phyloP scores from a whole-genome alignment of 495 filamentous ascomycete species.

The Penicillium verhagenii region DNA sequence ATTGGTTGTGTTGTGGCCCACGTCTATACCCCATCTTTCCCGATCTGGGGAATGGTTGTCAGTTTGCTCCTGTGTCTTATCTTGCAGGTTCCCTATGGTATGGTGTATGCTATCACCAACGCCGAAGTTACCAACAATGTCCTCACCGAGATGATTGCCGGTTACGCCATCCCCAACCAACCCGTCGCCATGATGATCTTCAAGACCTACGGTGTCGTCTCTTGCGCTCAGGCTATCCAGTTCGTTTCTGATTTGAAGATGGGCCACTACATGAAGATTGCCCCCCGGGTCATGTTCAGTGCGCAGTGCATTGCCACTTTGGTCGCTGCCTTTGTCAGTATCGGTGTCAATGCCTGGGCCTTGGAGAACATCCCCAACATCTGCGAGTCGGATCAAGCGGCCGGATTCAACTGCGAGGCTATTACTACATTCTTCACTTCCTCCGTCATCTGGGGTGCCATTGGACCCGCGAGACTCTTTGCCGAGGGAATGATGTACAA shows the following conservation, averaged over 20 bases:
- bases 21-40: constrained; percentile 61
- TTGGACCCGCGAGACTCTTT: constrained; percentile 36
- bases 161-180: constrained; percentile 68
- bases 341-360: constrained; percentile 49
- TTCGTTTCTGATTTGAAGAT: constrained; percentile 44
- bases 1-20: constrained; percentile 37
- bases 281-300: constrained; percentile 49
- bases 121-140: constrained; percentile 73
- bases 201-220: constrained; percentile 69
- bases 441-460: constrained; percentile 40
- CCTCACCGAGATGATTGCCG: constrained; percentile 72
- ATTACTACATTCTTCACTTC: constrained; percentile 45
- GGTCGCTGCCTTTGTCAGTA: constrained; percentile 48
- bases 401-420: constrained; percentile 48
- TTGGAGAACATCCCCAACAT: constrained; percentile 40
- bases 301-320: constrained; percentile 46
- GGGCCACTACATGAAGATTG: constrained; percentile 56
- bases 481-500: constrained; percentile 29
- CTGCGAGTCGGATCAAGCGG: constrained; percentile 32
- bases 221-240: constrained; percentile 45
- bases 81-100: constrained; percentile 77
- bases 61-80: constrained; percentile 64
- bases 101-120: constrained; percentile 80
- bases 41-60: constrained; percentile 74
- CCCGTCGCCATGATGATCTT: constrained; percentile 85